Conservation (phyloP, 208 protist species). For the Acanthamoeba castellanii region DNA sequence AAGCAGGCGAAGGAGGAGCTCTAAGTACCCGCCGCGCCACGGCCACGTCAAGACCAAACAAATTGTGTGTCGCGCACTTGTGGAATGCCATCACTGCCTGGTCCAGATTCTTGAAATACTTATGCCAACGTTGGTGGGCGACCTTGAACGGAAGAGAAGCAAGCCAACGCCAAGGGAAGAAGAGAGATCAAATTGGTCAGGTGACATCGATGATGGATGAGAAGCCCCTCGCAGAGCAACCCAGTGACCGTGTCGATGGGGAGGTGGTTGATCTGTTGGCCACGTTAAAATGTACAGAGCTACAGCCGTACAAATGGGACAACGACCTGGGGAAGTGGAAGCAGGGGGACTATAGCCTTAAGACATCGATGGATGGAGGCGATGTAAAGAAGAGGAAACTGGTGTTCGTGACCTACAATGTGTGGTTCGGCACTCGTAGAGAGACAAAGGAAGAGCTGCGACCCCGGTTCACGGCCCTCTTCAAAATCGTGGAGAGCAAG, state of each 20-base stretch:
- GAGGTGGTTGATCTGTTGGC: slow-evolving; percentile 6
- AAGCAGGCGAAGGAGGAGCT: slow-evolving; percentile 46
- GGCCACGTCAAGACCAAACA: background rate
- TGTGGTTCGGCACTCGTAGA: slow-evolving; percentile 47
- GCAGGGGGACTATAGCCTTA: background rate
- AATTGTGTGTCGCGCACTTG: background rate
- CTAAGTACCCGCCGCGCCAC: background rate
- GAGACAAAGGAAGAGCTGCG: slow-evolving; percentile 50
- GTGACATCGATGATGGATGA: slow-evolving; percentile 4
- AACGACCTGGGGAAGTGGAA: slow-evolving; percentile 9
- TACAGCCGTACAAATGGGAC: slow-evolving; percentile 60
- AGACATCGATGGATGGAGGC: background rate
- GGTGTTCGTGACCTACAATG: slow-evolving; percentile 54
- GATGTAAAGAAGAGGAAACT: background rate
- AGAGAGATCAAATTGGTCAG: background rate
- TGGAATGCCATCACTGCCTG: background rate
- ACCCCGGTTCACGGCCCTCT: slow-evolving; percentile 54
- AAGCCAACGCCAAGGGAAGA: background rate
- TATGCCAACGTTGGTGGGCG: background rate
- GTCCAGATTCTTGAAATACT: too few species aligned
- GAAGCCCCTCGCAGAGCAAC: background rate
- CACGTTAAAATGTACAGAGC: slow-evolving; percentile 58
- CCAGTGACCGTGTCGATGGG: background rate
- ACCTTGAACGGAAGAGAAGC: too few species aligned
- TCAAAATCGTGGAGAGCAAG: slow-evolving; percentile 70